Conservation (phyloP, 345 rosid species). For the Ceriops tagal region DNA sequence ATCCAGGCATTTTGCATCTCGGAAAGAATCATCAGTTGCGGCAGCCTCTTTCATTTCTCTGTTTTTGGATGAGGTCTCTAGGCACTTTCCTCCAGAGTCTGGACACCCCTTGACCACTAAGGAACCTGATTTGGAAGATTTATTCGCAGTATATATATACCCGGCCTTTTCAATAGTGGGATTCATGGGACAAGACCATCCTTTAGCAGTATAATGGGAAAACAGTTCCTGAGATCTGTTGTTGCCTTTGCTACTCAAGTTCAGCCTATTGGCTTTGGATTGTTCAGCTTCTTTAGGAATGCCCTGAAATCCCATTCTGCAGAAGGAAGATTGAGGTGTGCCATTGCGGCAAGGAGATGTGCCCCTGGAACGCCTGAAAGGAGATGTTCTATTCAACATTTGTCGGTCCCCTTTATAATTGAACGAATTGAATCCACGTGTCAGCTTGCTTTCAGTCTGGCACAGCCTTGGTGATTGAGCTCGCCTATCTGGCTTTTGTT, state of each 20-base stretch:
- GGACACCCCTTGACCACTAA: conserved; percentile 20
- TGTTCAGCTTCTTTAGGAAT: conserved; percentile 56
- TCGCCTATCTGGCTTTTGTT: conserved; percentile 35
- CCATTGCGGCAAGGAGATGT: conserved; percentile 54
- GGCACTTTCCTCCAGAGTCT: conserved; percentile 16
- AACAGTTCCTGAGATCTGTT: conserved; percentile 51
- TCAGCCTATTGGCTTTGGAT: conserved; percentile 37
- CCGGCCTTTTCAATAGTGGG: conserved; percentile 58
- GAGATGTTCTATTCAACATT: conserved; percentile 44
- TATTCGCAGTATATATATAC: conserved; percentile 55
- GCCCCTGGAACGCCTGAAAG: conserved; percentile 44
- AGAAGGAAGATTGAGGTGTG: conserved; percentile 51
- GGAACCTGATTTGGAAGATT: conserved; percentile 25
- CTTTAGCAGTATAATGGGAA: conserved; percentile 24
- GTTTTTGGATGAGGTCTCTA: conserved; percentile 16
- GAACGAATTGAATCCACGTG: conserved; percentile 40
- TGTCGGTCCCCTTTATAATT: conserved; percentile 33
- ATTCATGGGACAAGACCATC: conserved; percentile 32
- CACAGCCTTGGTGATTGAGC: conserved; percentile 40
- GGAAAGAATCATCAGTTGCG: conserved; percentile 13
- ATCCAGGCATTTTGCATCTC: conserved; percentile 25
- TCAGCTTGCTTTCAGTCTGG: conserved; percentile 34
- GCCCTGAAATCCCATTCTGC: conserved; percentile 43
- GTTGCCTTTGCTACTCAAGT: conserved; percentile 26
- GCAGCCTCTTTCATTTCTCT: conserved; percentile 21